Evolutionary conservation across 495 filamentous ascomycete genomes (phyloP), one percentile per base, ranked within the genome.

Genomic region (Astrothelium macrocarpum): DNA sequence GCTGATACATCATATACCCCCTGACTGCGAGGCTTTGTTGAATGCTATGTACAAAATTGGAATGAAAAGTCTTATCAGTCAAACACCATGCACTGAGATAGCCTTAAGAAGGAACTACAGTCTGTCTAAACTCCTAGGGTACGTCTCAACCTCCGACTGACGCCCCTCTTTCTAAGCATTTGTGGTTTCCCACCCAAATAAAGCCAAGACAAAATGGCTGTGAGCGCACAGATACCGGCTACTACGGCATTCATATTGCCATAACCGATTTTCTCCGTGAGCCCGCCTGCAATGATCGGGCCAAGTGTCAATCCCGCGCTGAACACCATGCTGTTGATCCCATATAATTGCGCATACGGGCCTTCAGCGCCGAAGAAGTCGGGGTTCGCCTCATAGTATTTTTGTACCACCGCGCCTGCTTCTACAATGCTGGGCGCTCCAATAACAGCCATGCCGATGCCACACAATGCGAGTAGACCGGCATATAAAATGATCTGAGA

Each of bases 261-360:
- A 66, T 83, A 84, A 1, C 81, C 82, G 42, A 84, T 72, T 9
- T 53, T 63, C 34, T 82, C 78, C 60, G 75, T 83, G 62, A 84
- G 64, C 5, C 59, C 62, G 0, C 81, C 82, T 1, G 75, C 74
- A 2, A 80, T 56, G 25, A 83, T 34, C 18, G 82, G 82, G 0
- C 82, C 82, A 2, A 82, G 46, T 0, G 81, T 80, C 39, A 85
- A 68, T 20, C 82, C 82, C 1, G 68, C 63, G 63, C 76, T 78
- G 68, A 82, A 84, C 7, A 81, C 71, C 71, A 81, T 77, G 14
- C 76, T 78, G 62, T 82, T 81, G 59, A 82, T 68, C n/a, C 80
- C 81, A 68, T 82, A 84, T 0, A 85, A 71, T 66, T 84, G 80
- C 28, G 80, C 82, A 66, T 84, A 84, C 11, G 82, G 82, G 1